Evolutionary conservation across 176 grass and related monocot genomes (phyloP).

Genomic region (Leersia perrieri): DNA sequence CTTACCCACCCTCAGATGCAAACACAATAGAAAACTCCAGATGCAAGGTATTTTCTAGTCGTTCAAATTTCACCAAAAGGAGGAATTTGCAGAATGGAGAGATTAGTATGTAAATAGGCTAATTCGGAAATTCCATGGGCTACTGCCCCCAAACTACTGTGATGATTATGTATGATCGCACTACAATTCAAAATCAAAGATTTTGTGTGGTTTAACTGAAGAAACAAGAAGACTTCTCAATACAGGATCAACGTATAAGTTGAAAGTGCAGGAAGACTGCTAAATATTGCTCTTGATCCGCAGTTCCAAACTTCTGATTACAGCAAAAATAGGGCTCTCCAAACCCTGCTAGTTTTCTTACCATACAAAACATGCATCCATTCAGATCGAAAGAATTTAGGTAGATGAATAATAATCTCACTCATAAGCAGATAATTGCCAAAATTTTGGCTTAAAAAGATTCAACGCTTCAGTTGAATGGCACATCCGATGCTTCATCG

Average conservation of each 20-base stretch:
- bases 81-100: no score
- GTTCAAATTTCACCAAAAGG: no score
- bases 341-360: background rate
- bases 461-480: constrained; percentile 11
- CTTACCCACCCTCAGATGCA: no score
- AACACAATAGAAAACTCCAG: no score
- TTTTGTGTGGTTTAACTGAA: no score
- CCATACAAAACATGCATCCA: background rate
- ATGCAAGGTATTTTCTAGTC: no score
- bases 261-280: background rate
- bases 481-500: background rate
- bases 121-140: no score
- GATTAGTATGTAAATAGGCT: no score
- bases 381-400: constrained; percentile 17
- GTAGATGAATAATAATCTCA: background rate
- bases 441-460: constrained; percentile 9
- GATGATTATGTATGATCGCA: background rate
- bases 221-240: background rate
- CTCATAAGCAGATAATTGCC: background rate
- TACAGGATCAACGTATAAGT: background rate
- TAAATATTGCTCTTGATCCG: background rate
- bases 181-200: background rate
- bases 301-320: background rate
- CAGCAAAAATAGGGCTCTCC: background rate
- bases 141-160: background rate